Percentiles rank a stretch among this genome's conserved stretches.
Evolutionary conservation across 2,329 filamentous ascomycete genomes (phyloP).

Genomic region (Chaetomium sp.): DNA sequence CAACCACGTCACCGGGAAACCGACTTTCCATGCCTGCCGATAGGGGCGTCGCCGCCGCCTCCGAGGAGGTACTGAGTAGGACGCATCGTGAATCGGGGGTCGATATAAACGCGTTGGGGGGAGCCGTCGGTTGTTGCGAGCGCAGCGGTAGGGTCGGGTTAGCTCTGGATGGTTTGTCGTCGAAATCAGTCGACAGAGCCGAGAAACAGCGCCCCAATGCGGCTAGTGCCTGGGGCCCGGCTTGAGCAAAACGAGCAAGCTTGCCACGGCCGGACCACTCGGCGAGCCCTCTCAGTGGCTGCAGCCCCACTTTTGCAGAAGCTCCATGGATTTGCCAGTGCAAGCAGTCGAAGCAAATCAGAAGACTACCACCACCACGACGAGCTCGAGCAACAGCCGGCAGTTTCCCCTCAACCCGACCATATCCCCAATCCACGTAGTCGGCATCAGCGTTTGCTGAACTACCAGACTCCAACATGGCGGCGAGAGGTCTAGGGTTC

Average conservation of each 20-base stretch:
- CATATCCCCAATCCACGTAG: neutral
- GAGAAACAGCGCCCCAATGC: slow-evolving; percentile 32
- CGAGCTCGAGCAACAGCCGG: slow-evolving; percentile 9
- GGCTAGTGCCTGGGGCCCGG: slow-evolving; percentile 27
- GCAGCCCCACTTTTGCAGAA: slow-evolving; percentile 31
- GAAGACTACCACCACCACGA: slow-evolving; percentile 8
- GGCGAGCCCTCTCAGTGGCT: slow-evolving; percentile 1
- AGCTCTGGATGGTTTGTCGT: slow-evolving; percentile 36
- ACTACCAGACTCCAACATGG: slow-evolving; percentile 28
- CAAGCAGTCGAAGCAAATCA: neutral
- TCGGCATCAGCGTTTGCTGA: slow-evolving; percentile 2
- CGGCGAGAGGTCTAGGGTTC: slow-evolving; percentile 30
- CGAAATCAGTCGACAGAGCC: slow-evolving; percentile 39
- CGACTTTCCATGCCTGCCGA: slow-evolving; percentile 51
- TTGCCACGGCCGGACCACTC: slow-evolving; percentile 20
- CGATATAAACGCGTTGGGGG: slow-evolving; percentile 35
- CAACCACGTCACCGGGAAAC: slow-evolving; percentile 35
- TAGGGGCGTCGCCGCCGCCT: slow-evolving; percentile 44
- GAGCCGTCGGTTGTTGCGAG: slow-evolving; percentile 33
- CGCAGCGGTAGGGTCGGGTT: slow-evolving; percentile 31
- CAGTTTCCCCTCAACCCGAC: slow-evolving; percentile 10
- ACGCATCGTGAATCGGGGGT: slow-evolving; percentile 45
- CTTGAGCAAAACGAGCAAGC: slow-evolving; percentile 17
- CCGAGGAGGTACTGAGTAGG: slow-evolving; percentile 49
- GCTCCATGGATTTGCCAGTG: slow-evolving; percentile 27